Conservation (phyloP, 2,329 filamentous ascomycete genomes). For the Trichoderma afroharzianum region DNA sequence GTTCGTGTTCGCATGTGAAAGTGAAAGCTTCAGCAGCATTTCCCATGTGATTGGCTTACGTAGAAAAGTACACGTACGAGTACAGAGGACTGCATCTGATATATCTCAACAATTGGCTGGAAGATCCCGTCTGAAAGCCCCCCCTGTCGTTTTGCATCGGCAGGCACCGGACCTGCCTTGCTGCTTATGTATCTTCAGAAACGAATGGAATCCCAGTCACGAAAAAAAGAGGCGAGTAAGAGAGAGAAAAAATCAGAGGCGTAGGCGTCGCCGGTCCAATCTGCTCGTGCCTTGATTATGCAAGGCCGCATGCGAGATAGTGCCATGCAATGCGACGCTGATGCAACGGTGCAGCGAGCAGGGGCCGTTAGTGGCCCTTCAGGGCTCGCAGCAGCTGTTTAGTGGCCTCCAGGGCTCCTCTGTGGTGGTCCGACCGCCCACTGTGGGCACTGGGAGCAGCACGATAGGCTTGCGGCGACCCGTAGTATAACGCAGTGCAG, state of each 20-base stretch:
- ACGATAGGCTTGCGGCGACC: neutral
- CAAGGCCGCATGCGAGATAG: conserved; percentile 14
- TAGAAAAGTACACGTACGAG: neutral
- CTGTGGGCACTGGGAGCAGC: conserved; percentile 5
- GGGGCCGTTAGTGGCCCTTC: neutral
- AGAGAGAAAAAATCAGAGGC: neutral
- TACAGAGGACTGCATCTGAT: neutral
- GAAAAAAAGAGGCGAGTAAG: neutral
- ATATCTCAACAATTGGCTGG: conserved; percentile 2
- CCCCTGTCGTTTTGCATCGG: conserved; percentile 8
- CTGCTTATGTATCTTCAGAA: conserved; percentile 1
- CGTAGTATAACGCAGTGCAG: neutral
- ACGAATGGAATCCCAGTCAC: conserved; percentile 4
- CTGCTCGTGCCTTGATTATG: conserved; percentile 16
- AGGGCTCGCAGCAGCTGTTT: neutral
- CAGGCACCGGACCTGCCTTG: neutral
- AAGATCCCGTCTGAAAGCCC: neutral
- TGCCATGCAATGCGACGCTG: conserved; percentile 16
- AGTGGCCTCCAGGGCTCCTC: neutral
- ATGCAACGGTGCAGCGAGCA: conserved; percentile 16
- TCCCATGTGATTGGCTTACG: conserved; percentile 11
- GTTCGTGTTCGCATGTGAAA: neutral
- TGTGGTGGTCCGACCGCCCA: conserved; percentile 8
- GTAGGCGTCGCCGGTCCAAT: neutral
- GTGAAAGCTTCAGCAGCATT: neutral